These are phyloP conservation scores for Achlya hypogyna DNA, from an alignment of 352 stramenopile genomes.

Conservation along the genomic window DNA sequence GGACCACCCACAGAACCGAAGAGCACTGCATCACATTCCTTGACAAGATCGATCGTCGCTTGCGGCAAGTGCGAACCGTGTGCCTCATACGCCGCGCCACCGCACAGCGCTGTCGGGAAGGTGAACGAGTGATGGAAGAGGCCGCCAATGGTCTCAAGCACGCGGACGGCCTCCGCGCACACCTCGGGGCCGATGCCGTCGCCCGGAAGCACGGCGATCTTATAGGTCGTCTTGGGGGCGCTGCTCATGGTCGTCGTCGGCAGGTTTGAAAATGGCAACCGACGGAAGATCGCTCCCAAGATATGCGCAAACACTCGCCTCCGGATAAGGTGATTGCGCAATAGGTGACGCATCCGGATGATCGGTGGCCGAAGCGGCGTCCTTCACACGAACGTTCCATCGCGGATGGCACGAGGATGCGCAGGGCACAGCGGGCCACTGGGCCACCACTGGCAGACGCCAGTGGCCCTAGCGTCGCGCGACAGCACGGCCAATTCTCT, in stretches of 20 bases:
- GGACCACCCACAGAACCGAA: conserved; percentile 96
- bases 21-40: conserved; percentile 85
- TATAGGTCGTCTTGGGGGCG: conserved; percentile 24
- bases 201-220: conserved; percentile 93
- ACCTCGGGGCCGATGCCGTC: conserved; percentile 99
- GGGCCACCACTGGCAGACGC: too few species aligned
- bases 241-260: too few species aligned
- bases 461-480: too few species aligned
- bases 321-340: conserved; percentile 16
- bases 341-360: background rate
- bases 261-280: conserved; percentile 15
- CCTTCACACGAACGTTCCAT: too few species aligned
- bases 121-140: conserved; percentile 87
- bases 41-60: conserved; percentile 89
- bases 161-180: conserved; percentile 88
- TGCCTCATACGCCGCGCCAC: conserved; percentile 91
- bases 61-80: conserved; percentile 90
- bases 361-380: too few species aligned
- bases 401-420: too few species aligned
- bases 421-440: too few species aligned
- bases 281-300: background rate
- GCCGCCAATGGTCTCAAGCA: conserved; percentile 73
- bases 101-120: conserved; percentile 93
- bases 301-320: conserved; percentile 5
- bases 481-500: too few species aligned